Evolutionary conservation across 2,329 filamentous ascomycete genomes (phyloP).

Genomic region (Penicillium sp.): DNA sequence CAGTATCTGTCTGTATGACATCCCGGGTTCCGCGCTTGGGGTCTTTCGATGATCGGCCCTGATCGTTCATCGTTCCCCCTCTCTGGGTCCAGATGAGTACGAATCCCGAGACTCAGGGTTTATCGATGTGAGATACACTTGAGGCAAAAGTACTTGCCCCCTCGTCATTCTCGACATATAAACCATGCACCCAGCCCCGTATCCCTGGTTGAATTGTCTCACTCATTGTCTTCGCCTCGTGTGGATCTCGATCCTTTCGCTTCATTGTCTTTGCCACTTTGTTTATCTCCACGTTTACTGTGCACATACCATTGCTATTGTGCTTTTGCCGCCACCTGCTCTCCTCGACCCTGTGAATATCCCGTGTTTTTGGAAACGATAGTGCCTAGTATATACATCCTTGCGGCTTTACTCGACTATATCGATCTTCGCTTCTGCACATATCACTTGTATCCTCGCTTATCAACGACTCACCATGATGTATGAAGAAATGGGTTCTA

Average conservation of each 20-base stretch:
- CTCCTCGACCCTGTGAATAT: slow-evolving; percentile 8
- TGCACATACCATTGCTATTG: slow-evolving; percentile 21
- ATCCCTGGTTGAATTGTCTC: slow-evolving; percentile 22
- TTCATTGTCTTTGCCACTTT: slow-evolving; percentile 16
- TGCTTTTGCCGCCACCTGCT: slow-evolving; percentile 1
- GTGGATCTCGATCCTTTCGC: slow-evolving; percentile 20
- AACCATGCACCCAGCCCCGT: slow-evolving; percentile 33
- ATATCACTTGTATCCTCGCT: slow-evolving; percentile 10
- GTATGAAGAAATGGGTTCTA: slow-evolving; percentile 33
- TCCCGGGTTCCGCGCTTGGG: slow-evolving; percentile 22
- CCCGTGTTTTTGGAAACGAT: slow-evolving; percentile 1
- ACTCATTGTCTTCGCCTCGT: slow-evolving; percentile 28
- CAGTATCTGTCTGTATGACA: slow-evolving; percentile 25
- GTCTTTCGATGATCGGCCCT: slow-evolving; percentile 21
- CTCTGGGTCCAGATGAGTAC: slow-evolving; percentile 22
- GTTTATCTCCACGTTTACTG: slow-evolving; percentile 15
- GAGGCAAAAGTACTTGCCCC: slow-evolving; percentile 15
- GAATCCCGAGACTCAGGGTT: slow-evolving; percentile 5
- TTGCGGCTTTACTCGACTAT: slow-evolving; percentile 5
- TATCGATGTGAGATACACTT: slow-evolving; percentile 11
- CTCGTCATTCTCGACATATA: slow-evolving; percentile 33
- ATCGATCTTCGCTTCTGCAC: slow-evolving; percentile 6
- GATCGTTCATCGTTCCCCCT: slow-evolving; percentile 24
- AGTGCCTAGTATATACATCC: slow-evolving; percentile 14
- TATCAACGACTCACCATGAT: slow-evolving; percentile 21